phyloP scores from a whole-genome alignment of 768 basidiomycete species.

The Amanita pallidorosea region DNA sequence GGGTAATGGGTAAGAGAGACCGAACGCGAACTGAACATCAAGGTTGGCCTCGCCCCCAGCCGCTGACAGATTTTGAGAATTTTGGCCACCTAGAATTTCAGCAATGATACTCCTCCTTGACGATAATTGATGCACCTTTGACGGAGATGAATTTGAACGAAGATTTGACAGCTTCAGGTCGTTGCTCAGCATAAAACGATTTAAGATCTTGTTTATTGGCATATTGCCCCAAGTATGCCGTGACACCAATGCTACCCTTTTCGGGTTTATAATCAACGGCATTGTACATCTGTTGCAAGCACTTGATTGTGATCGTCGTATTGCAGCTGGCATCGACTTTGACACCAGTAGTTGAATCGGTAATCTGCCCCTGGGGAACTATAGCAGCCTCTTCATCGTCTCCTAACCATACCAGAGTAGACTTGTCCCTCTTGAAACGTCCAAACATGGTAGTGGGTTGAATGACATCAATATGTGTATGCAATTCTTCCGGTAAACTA shows the following conservation, averaged over 20 bases:
- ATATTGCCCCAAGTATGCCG: constrained; percentile 42
- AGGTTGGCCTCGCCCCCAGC: constrained; percentile 60
- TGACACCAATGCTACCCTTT: constrained; percentile 41
- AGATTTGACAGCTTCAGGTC: constrained; percentile 36
- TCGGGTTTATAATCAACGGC: constrained; percentile 33
- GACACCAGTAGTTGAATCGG: constrained; percentile 18
- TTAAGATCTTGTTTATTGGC: constrained; percentile 44
- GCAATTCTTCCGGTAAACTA: constrained; percentile 49
- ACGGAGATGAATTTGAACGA: constrained; percentile 44
- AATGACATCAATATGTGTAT: constrained; percentile 53
- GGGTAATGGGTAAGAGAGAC: constrained; percentile 51
- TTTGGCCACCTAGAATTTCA: constrained; percentile 37
- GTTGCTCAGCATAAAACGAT: constrained; percentile 36
- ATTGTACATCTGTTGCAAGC: constrained; percentile 47
- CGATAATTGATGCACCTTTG: constrained; percentile 29
- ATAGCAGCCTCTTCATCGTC: constrained; percentile 10
- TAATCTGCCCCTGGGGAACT: constrained; percentile 9
- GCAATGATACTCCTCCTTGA: neutral
- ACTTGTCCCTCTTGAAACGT: constrained; percentile 19
- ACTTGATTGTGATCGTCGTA: constrained; percentile 36
- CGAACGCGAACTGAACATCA: constrained; percentile 59
- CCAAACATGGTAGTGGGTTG: constrained; percentile 67
- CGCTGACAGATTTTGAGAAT: constrained; percentile 40
- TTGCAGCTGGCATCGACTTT: constrained; percentile 40
- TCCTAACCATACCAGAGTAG: constrained; percentile 20